Percentiles rank a stretch among this genome's conserved stretches.
Conservation (phyloP, 345 rosid genomes). For the Pistacia integerrima region DNA sequence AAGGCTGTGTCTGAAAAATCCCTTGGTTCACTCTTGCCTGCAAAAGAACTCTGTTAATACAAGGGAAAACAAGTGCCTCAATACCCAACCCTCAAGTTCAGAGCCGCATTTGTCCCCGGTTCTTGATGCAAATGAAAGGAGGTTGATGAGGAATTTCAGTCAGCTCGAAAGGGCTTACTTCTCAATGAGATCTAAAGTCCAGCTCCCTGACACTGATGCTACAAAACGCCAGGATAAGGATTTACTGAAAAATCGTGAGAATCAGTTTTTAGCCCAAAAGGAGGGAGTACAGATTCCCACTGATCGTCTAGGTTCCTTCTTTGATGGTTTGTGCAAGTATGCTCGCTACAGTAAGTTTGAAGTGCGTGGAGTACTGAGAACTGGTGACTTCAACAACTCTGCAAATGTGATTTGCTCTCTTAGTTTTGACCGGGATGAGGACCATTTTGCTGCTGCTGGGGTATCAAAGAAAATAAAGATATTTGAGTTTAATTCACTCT, state of each 20-base stretch:
- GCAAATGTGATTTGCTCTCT: conserved; percentile 94
- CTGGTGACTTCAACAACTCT: conserved; percentile 75
- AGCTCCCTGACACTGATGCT: conserved; percentile 51
- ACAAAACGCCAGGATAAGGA: conserved; percentile 56
- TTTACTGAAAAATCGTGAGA: conserved; percentile 54
- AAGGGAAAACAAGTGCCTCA: conserved; percentile 26
- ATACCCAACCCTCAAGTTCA: conserved; percentile 26
- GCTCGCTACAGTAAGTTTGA: conserved; percentile 87
- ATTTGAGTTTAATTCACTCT: conserved; percentile 78
- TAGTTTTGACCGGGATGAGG: conserved; percentile 85
- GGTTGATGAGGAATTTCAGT: conserved; percentile 58
- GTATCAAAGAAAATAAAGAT: conserved; percentile 93
- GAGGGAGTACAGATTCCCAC: conserved; percentile 46
- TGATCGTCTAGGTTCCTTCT: conserved; percentile 66
- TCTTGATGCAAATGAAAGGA: conserved; percentile 48
- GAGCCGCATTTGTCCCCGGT: conserved; percentile 38
- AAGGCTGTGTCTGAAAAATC: conserved; percentile 47
- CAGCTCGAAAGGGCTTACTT: conserved; percentile 93
- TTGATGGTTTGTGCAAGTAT: conserved; percentile 94
- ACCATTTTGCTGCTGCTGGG: conserved; percentile 96
- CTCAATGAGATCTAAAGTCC: conserved; percentile 69
- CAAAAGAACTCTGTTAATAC: conserved; percentile 19
- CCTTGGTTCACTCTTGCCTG: conserved; percentile 24
- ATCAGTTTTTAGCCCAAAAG: conserved; percentile 31
- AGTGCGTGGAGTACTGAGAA: conserved; percentile 72